phyloP scores from a whole-genome alignment of 495 filamentous ascomycete genomes.

The Staphylotrichum tortipilum region DNA sequence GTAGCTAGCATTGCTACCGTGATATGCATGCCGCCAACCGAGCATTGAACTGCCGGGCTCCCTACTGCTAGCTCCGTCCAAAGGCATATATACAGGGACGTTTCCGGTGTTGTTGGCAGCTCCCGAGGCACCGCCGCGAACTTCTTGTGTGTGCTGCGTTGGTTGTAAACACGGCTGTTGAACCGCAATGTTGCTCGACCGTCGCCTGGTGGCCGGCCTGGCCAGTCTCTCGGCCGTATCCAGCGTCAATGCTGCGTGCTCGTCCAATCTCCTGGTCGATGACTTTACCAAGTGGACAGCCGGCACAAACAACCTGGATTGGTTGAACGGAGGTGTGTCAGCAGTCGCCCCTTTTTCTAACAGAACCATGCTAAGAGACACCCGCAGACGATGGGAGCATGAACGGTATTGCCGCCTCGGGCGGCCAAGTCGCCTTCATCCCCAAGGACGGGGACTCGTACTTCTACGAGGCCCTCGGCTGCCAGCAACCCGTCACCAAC shows the following conservation, averaged over 20 bases:
- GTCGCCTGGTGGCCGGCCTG: slow-evolving; percentile 19
- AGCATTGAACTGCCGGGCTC: neutral
- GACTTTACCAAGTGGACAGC: slow-evolving; percentile 46
- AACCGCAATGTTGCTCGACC: slow-evolving; percentile 18
- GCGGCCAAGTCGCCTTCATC: slow-evolving; percentile 43
- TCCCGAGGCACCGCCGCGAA: too few species aligned
- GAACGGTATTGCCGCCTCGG: slow-evolving; percentile 38
- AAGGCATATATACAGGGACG: neutral
- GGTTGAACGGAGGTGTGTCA: slow-evolving; percentile 39
- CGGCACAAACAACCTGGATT: slow-evolving; percentile 40
- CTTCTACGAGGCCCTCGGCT: slow-evolving; percentile 50
- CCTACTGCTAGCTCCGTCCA: neutral
- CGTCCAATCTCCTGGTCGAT: slow-evolving; percentile 45
- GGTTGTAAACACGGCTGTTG: too few species aligned
- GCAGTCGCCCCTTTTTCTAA: neutral
- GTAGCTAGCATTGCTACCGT: neutral
- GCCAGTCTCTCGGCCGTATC: slow-evolving; percentile 19
- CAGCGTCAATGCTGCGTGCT: slow-evolving; percentile 32
- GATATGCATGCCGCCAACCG: neutral
- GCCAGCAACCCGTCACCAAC: slow-evolving; percentile 35
- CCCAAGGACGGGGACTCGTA: slow-evolving; percentile 43
- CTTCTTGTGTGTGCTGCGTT: too few species aligned
- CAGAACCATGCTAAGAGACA: neutral
- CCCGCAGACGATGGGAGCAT: slow-evolving; percentile 49
- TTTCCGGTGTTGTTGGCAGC: too few species aligned